Base-by-base conservation (phyloP, 331 rosid species). In the Pyracantha coccinea region DNA sequence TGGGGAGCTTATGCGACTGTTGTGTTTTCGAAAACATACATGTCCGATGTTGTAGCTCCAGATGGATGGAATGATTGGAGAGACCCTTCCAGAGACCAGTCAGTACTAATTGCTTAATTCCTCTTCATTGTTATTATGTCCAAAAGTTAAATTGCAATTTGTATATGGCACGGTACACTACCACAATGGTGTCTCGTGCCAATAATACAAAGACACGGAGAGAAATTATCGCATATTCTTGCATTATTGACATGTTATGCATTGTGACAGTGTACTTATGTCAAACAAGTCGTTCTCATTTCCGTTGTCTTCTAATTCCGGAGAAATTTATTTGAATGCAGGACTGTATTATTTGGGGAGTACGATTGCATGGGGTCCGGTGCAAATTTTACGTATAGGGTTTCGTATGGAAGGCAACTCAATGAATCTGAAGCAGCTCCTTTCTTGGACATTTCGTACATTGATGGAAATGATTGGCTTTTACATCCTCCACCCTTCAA, bases 41-140 rank as follows among this genome's bases (percentile, higher is more conserved):
- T 92, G 96, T 84, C 92, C 32, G 83, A 87, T 47, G 86, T 88
- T 3, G 80, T 92, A 0, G 82, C 90, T 61, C 60, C 83, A 1
- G 86, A 83, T 3, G 97, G 94, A 58, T 92, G 92, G 92, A 88
- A 88, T 65, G 92, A 92, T 68, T 88, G 96, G 89, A 64, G 21
- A 24, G 86, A 88, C 69, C 83, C 91, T 29, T 80, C 97, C 1
- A 85, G 93, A 84, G 91, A 91, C 28, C 79, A 24, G 98, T 93
- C 1, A 38, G 81, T 69, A 21, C 31, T 31, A 27, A 2, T 53
- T 59, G n/a, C 58, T 11, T 60, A 35, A 8, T 9, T 59, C 17
- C 52, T 16, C 20, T 50, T 66, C 28, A 10, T 24, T 25, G 2
- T 19, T 8, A 60, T 53, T 28, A 12, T 24, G 4, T 70, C 66